Base-by-base conservation (phyloP, 768 basidiomycete genomes). In the Phylloporus arenicola region DNA sequence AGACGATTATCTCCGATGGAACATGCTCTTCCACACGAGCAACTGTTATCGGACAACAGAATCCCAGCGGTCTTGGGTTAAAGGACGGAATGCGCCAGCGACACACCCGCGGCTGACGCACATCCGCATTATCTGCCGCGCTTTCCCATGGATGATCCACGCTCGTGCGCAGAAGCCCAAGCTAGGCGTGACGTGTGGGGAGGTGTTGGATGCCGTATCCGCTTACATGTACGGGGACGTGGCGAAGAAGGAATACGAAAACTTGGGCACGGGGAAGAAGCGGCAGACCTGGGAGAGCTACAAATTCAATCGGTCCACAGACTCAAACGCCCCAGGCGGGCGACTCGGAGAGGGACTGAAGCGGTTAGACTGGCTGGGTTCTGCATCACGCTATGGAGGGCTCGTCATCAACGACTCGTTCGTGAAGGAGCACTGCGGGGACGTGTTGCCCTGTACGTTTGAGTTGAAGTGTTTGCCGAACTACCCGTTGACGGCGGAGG, bases 241-340 rank as follows among this genome's bases (percentile, higher is more conserved):
- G 2, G 68, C 70, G 14, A 75, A 75, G 58, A 64, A 67, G 17
- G 84, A 89, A 52, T 86, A 73, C 59, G 72, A 79, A 5, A 52
- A 57, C 3, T 64, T 82, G 6, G 29, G 71, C 0, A 33, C 51
- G 3, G 45, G 37, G n/a, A 69, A 68, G 13, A 72, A 78, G 52
- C 70, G 70, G 1, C 63, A 69, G 10, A 70, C 87, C 12, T 69
- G 69, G 37, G 69, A 74, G 24, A 73, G 80, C 29, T 90, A 87
- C 63, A 68, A 73, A 31, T 72, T 77, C 61, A 90, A 91, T 61
- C 78, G 88, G 17, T 83, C 83, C 10, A 76, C 80, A 9, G 75
- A 75, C 27, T 69, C 68, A 22, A 80, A 79, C 43, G 86, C 82
- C 2, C 87, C 88, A 1, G 88, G 88, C 0, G 88, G 86, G 0